Conservation (phyloP, 2,329 filamentous ascomycete genomes). For the Aureobasidium melanogenum region DNA sequence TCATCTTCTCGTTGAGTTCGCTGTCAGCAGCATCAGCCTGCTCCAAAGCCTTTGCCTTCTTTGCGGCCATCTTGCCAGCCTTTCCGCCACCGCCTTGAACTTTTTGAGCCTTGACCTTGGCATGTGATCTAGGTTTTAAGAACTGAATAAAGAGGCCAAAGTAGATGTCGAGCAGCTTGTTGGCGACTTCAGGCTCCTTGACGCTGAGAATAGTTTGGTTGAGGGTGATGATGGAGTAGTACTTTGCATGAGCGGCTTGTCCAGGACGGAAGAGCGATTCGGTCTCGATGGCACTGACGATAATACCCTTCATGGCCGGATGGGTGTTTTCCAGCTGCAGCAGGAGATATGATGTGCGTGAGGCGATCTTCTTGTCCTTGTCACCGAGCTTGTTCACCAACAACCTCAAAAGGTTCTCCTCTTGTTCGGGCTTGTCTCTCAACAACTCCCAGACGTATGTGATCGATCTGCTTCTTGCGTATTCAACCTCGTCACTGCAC, state of each 20-base stretch:
- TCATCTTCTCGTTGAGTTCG: constrained; percentile 80
- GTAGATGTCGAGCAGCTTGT: constrained; percentile 78
- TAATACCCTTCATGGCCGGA: constrained; percentile 85
- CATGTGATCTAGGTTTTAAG: constrained; percentile 52
- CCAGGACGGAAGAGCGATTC: constrained; percentile 81
- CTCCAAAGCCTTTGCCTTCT: constrained; percentile 33
- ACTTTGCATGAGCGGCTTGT: constrained; percentile 81
- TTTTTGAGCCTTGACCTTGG: constrained; percentile 26
- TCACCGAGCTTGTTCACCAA: constrained; percentile 96
- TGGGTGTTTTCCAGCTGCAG: constrained; percentile 83
- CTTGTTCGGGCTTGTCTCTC: constrained; percentile 94
- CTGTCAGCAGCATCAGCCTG: constrained; percentile 32
- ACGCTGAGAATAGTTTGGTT: constrained; percentile 90
- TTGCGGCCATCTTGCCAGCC: constrained; percentile 44
- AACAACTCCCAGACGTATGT: constrained; percentile 87
- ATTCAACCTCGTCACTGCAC: constrained; percentile 93
- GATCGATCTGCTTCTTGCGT: constrained; percentile 76
- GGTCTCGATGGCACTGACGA: constrained; percentile 76
- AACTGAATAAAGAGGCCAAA: constrained; percentile 80
- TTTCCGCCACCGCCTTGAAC: constrained; percentile 47
- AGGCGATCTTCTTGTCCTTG: constrained; percentile 89
- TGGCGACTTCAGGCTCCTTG: constrained; percentile 73
- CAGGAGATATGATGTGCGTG: constrained; percentile 84
- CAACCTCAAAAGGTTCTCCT: constrained; percentile 82
- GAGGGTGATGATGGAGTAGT: constrained; percentile 91